Evolutionary conservation across 73 alveolate genomes (phyloP), one percentile per base, ranked within the genome.

Genomic region (Loxodes magnus): DNA sequence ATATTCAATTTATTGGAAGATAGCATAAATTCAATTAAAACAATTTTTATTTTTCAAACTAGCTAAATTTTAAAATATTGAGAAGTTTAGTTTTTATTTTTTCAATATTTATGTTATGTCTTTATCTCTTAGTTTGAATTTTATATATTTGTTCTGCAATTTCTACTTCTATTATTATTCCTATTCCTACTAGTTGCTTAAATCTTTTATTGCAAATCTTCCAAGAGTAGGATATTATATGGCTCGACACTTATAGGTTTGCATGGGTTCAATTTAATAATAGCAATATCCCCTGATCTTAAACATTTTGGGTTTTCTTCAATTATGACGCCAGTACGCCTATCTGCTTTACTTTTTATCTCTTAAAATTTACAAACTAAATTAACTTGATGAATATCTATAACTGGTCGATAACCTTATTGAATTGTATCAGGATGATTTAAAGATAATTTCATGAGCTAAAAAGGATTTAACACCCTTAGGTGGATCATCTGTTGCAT

Each of bases 221-320:
- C 56, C 56, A 9, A 43, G 56, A 2, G 33, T 6, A 3, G 56
- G 56, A 43, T 43, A 43, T 20, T 43, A 23, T 7, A 43, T 14
- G 12, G 38, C 49, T 74, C 88, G 29, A 67, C 73, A 27, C 49
- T 53, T 20, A 74, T 39, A 14, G 86, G 80, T 72, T 74, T 74
- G 35, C 33, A 51, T 3, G 88, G 88, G 35, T 43, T 73, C 71
- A 74, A 54, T 25, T 16, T 35, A 19, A 72, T 73, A 26, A 9
- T 28, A n/a, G n/a, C 56, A 7, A 35, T 39, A 9, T 39, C 35
- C 12, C 53, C 12, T 10, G 9, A 10, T 9, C 9, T 9, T 12
- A 9, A n/a, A n/a, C n/a, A n/a, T n/a, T n/a, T n/a, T n/a, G n/a
- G n/a, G n/a, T n/a, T n/a, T n/a, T n/a, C n/a, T 39, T 9, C n/a